phyloP scores from a whole-genome alignment of 306 rosid species.

The Cicer yamashitae region DNA sequence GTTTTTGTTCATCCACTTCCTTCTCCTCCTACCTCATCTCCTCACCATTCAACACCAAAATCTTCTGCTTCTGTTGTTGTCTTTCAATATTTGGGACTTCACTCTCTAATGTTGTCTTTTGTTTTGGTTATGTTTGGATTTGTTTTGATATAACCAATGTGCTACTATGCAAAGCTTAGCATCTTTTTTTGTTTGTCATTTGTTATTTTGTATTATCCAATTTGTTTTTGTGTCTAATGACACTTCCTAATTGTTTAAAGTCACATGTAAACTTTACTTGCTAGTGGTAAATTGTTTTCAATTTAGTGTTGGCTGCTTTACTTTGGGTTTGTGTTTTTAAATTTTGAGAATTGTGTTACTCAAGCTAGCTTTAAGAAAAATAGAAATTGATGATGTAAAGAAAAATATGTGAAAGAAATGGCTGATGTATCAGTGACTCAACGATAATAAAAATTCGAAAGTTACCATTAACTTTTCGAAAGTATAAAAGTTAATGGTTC shows the following conservation, averaged over 20 bases:
- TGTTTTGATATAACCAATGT: constrained; percentile 47
- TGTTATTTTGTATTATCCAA: neutral
- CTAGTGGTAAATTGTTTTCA: neutral
- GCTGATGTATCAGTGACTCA: too few species aligned
- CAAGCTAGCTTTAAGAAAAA: too few species aligned
- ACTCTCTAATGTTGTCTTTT: constrained; percentile 39
- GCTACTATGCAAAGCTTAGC: neutral
- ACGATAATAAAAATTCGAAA: too few species aligned
- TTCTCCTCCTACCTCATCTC: constrained; percentile 42
- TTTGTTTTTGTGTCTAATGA: constrained; percentile 13
- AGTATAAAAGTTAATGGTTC: too few species aligned
- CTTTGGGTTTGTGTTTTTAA: too few species aligned
- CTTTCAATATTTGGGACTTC: constrained; percentile 31
- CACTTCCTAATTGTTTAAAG: neutral
- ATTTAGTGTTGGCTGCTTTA: too few species aligned
- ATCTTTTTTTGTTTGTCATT: neutral
- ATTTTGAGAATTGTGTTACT: too few species aligned
- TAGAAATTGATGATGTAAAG: too few species aligned
- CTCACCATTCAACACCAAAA: constrained; percentile 18
- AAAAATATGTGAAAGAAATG: too few species aligned
- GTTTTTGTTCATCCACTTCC: constrained; percentile 77
- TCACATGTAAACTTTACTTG: constrained; percentile 12
- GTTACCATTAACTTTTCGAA: too few species aligned
- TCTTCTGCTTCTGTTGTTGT: constrained; percentile 43
- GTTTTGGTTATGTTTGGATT: constrained; percentile 48